Evolutionary conservation across 2,329 filamentous ascomycete species (phyloP), one percentile per base, ranked within the genome.

Genomic region (Nemania diffusa): DNA sequence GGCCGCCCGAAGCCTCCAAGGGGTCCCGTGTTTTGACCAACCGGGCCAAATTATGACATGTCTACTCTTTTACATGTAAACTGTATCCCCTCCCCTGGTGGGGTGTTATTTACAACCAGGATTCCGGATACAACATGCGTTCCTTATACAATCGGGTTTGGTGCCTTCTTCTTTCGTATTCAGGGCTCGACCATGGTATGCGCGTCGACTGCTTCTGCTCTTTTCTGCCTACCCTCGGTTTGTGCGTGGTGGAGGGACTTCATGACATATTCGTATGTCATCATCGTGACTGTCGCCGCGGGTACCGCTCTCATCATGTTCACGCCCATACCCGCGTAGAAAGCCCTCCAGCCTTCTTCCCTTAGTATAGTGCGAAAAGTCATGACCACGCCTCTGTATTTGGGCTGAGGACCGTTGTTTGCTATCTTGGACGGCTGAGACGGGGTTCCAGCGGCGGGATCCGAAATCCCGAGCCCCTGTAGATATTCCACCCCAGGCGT

Each of bases 301-400:
- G 96, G 96, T 13, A 99, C 91, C 7, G 96, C 96, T 64, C 96
- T 88, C 84, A 98, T 93, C 89, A 99, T 92, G 81, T 99, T 99
- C 56, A 95, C 97, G 42, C 96, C 96, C 85, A 99, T 93, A 40
- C 96, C 96, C 26, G 94, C 95, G 78, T 99, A 99, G 75, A 99
- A 98, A 3, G 95, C 95, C 69, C 92, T 87, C 94, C 95, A 97
- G 6, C 96, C 96, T 80, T 99, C 96, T 79, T 99, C 96, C 37
- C 83, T 84, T 42, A 97, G 82, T 68, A 99, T 98, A 2, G 90
- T 94, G 69, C 90, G 88, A 79, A 91, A 95, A 0, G 95, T 97
- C 76, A 87, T 90, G 51, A 94, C 79, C 37, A 97, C 88, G 51
- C 96, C 96, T 71, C 84, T 87, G 78, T 99, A 98, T 73, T 86